Conservation (phyloP, 2,329 filamentous ascomycete genomes). For the Epichloe festucae region DNA sequence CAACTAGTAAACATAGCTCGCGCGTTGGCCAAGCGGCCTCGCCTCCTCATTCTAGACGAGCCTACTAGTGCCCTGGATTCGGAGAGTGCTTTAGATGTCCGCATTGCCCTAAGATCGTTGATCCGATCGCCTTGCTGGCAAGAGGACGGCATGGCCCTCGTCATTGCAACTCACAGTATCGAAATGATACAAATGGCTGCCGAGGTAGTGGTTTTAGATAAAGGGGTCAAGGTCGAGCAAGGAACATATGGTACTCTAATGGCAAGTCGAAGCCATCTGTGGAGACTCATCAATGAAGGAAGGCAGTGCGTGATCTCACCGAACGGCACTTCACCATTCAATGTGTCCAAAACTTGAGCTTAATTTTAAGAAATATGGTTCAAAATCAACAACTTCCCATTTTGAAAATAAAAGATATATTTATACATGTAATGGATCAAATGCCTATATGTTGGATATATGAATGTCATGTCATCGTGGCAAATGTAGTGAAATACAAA, state of each 20-base stretch:
- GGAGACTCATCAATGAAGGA: constrained; percentile 31
- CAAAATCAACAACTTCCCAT: not conserved
- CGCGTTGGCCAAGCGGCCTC: constrained; percentile 58
- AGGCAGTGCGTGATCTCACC: constrained; percentile 8
- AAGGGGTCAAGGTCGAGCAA: constrained; percentile 50
- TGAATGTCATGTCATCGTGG: constrained; percentile 1
- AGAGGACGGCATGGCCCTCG: constrained; percentile 44
- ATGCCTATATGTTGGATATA: not conserved
- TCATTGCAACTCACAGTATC: constrained; percentile 68
- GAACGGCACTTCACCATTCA: too few relatives aligned
- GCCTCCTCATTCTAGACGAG: constrained; percentile 72
- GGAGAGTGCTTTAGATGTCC: constrained; percentile 50
- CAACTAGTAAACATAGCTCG: constrained; percentile 73
- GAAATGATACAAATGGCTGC: constrained; percentile 82
- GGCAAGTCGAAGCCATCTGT: constrained; percentile 29
- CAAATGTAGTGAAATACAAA: not conserved
- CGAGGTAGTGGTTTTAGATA: constrained; percentile 59
- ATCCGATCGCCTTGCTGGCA: constrained; percentile 18
- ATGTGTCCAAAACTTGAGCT: not conserved
- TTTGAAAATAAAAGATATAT: too few relatives aligned
- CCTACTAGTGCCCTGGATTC: constrained; percentile 71
- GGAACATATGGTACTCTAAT: constrained; percentile 54
- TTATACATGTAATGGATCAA: too few relatives aligned
- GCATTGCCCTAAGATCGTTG: constrained; percentile 46
- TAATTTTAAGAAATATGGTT: too few relatives aligned